Evolutionary conservation across 257 asterid genomes (phyloP).

Genomic region (Solanum bukasovii): DNA sequence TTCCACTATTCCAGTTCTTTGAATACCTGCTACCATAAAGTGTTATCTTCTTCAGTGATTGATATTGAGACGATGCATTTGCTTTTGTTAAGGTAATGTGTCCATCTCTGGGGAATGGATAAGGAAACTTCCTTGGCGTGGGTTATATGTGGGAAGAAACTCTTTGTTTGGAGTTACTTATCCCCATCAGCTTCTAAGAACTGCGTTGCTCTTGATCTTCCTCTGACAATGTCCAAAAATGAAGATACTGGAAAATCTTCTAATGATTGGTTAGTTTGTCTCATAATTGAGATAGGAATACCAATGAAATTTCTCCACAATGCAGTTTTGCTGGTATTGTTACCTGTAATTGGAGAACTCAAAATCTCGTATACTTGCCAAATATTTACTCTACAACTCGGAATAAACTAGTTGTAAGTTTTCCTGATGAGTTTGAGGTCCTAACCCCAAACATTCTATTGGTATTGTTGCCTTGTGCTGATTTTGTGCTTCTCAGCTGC

Average conservation of each 20-base stretch:
- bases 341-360: conserved; percentile 44
- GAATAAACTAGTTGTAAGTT: conserved; percentile 31
- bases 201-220: conserved; percentile 56
- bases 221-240: conserved; percentile 21
- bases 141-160: conserved; percentile 51
- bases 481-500: too few relatives aligned
- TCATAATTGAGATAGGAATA: conserved; percentile 51
- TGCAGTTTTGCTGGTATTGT: conserved; percentile 59
- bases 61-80: not conserved
- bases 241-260: conserved; percentile 29
- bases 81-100: conserved; percentile 44
- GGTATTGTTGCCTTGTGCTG: too few relatives aligned
- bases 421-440: conserved; percentile 28
- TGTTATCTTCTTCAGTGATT: not conserved
- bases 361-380: conserved; percentile 59
- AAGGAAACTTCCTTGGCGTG: conserved; percentile 65
- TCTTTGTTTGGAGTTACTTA: conserved; percentile 69
- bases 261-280: conserved; percentile 56
- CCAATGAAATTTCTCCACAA: conserved; percentile 18
- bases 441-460: not conserved
- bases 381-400: conserved; percentile 41
- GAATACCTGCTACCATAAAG: too few relatives aligned
- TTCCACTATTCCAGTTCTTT: too few relatives aligned
- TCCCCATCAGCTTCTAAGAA: conserved; percentile 46
- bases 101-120: conserved; percentile 73